Base-by-base conservation (phyloP, 441 rosid species). In the Geranium incanum region DNA sequence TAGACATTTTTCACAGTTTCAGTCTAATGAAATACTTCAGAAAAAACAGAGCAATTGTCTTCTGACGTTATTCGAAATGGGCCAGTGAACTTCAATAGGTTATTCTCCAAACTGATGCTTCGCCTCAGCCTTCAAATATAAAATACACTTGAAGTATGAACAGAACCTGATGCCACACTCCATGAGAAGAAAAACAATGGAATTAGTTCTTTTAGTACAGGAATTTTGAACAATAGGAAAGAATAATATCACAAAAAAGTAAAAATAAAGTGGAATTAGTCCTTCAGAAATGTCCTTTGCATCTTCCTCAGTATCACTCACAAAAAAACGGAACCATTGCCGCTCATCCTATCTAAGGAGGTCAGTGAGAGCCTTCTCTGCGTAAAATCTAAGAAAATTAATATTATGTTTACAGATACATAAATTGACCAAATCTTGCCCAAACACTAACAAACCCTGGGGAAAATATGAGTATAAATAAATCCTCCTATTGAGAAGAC, bases 1-100 rank as follows among this genome's bases (percentile, higher is more conserved):
- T 89, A 0, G 97, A 89, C 98, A 93, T 93, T 41, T 69, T 79
- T 73, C 55, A 74, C 75, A 74, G 75, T 78, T 77, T 63, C n/a
- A 23, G 55, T 41, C 23, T 16, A 59, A 57, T 45, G 57, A 68
- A 37, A 66, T 8, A 9, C 16, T 66, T 28, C 19, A 59, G 0
- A 9, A 74, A 41, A 2, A 39, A 68, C 36, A 16, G 68, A 33
- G 5, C 13, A 9, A 15, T 23, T 33, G 36, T 64, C 60, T 57
- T 57, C 28, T 18, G 18, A 57, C 15, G 64, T 16, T 18, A 16
- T 43, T 36, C 2, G 5, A 50, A 39, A 13, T 12, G 48, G 18
- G 52, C 39, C 66, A 19, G 59, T 57, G 36, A 50, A 66, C 67
- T 72, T 50, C 70, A 48, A 66, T 12, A 72, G 11, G 0, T 12